These are phyloP conservation scores for Aspergillus proliferans DNA, from an alignment of 2,329 filamentous ascomycete genomes.

Conservation along the genomic window DNA sequence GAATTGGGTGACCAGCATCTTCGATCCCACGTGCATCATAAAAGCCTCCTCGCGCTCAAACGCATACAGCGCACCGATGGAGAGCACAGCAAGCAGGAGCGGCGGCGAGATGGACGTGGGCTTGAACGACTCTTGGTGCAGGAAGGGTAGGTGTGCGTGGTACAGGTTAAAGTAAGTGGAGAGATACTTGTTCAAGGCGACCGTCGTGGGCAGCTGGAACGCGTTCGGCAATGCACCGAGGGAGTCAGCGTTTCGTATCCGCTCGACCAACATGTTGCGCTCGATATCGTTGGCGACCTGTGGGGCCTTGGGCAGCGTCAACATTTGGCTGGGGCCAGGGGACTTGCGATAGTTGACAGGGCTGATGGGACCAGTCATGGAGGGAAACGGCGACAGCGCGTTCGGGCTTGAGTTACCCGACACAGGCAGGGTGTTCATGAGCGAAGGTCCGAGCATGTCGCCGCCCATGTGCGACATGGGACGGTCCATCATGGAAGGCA, in stretches of 20 bases:
- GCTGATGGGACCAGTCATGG: conserved; percentile 61
- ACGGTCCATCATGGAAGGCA: conserved; percentile 64
- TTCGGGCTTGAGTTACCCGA: conserved; percentile 65
- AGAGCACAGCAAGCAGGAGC: conserved; percentile 80
- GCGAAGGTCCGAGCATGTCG: conserved; percentile 58
- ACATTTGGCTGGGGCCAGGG: conserved; percentile 59
- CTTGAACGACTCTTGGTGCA: conserved; percentile 86
- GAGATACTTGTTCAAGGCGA: conserved; percentile 82
- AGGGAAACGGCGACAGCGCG: conserved; percentile 65
- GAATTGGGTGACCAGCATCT: conserved; percentile 94
- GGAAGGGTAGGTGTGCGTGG: conserved; percentile 91
- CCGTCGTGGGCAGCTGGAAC: conserved; percentile 76
- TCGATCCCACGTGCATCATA: conserved; percentile 94
- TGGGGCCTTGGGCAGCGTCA: conserved; percentile 64
- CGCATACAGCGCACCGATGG: conserved; percentile 91
- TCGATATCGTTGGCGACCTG: conserved; percentile 81
- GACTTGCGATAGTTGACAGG: conserved; percentile 65
- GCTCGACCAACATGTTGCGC: conserved; percentile 75
- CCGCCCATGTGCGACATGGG: conserved; percentile 43
- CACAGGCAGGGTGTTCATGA: conserved; percentile 64
- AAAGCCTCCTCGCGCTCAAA: conserved; percentile 97
- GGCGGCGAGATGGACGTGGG: conserved; percentile 74
- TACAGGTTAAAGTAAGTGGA: conserved; percentile 96
- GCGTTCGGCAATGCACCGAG: conserved; percentile 79
- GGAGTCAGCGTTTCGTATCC: conserved; percentile 72